Evolutionary conservation across 1,284 basidiomycete species (phyloP).

Genomic region (Neolentinus lepideus): DNA sequence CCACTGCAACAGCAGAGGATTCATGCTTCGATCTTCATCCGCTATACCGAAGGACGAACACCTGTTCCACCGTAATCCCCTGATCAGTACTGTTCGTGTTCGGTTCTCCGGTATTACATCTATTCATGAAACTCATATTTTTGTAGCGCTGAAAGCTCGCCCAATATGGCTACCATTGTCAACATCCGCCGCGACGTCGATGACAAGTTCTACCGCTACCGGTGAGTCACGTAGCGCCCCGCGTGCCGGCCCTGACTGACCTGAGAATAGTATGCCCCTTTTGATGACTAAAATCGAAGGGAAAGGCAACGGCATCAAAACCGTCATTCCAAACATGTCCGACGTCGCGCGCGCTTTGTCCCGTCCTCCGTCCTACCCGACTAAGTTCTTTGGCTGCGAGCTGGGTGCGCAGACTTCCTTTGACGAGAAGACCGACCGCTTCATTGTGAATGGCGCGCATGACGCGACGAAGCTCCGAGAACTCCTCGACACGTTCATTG

Average conservation of each 20-base stretch:
- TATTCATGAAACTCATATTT: background rate
- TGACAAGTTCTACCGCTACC: slow-evolving; percentile 88
- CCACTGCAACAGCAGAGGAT: slow-evolving; percentile 78
- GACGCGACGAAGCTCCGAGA: slow-evolving; percentile 90
- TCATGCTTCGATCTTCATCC: slow-evolving; percentile 85
- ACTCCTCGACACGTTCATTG: slow-evolving; percentile 94
- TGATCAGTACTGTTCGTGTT: slow-evolving; percentile 48
- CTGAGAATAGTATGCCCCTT: slow-evolving; percentile 76
- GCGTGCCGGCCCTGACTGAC: slow-evolving; percentile 10
- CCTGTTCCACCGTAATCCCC: slow-evolving; percentile 47
- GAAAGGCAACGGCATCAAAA: slow-evolving; percentile 99
- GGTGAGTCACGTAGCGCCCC: slow-evolving; percentile 27
- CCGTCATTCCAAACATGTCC: slow-evolving; percentile 97
- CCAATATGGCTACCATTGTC: slow-evolving; percentile 86
- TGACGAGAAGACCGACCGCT: slow-evolving; percentile 95
- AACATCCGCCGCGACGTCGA: slow-evolving; percentile 99
- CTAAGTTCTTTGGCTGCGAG: slow-evolving; percentile 99
- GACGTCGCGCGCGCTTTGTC: slow-evolving; percentile 95
- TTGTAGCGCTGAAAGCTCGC: slow-evolving; percentile 48
- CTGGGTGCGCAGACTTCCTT: slow-evolving; percentile 96
- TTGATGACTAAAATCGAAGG: slow-evolving; percentile 97
- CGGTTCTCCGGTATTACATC: slow-evolving; percentile 1
- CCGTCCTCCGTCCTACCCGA: slow-evolving; percentile 93
- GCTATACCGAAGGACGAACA: slow-evolving; percentile 59
- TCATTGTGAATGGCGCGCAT: slow-evolving; percentile 98